Percentiles rank a stretch among this genome's conserved stretches.
phyloP scores from a whole-genome alignment of 352 stramenopile genomes.

The Peronosclerospora sorghi region DNA sequence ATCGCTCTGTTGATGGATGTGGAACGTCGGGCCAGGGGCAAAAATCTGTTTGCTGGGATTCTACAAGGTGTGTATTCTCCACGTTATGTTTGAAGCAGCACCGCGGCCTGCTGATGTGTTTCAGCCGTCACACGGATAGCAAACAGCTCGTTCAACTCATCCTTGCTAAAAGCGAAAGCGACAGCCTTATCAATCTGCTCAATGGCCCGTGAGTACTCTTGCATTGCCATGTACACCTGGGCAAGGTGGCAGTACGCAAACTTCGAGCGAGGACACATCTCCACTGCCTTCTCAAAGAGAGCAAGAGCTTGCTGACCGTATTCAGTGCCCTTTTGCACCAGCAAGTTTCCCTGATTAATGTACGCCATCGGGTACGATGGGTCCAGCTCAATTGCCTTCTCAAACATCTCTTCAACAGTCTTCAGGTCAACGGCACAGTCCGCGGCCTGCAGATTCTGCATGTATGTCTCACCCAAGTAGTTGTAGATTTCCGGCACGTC shows the following conservation, averaged over 20 bases:
- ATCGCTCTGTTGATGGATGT: conserved; percentile 1
- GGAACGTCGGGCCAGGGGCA: conserved; percentile 5
- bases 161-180: conserved; percentile 53
- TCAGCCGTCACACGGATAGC: conserved; percentile 68
- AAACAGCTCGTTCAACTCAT: conserved; percentile 73
- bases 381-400: conserved; percentile 71
- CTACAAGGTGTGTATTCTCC: conserved; percentile 11
- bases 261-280: conserved; percentile 72
- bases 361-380: conserved; percentile 79
- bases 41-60: conserved; percentile 14
- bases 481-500: conserved; percentile 79
- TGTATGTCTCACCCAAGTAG: conserved; percentile 80
- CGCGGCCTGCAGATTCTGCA: conserved; percentile 64
- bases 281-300: conserved; percentile 68
- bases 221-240: conserved; percentile 81
- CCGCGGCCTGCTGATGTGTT: conserved; percentile 59
- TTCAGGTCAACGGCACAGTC: conserved; percentile 38
- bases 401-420: conserved; percentile 64
- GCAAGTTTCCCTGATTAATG: conserved; percentile 76
- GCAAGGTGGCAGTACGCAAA: conserved; percentile 75
- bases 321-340: conserved; percentile 65
- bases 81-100: conserved; percentile 27
- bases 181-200: conserved; percentile 76
- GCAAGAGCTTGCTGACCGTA: conserved; percentile 56
- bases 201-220: conserved; percentile 65